A percentile compares a stretch with the other conserved stretches of the same genome.
Evolutionary conservation across 2,329 filamentous ascomycete genomes (phyloP).

Genomic region (Colletotrichum abscissum): DNA sequence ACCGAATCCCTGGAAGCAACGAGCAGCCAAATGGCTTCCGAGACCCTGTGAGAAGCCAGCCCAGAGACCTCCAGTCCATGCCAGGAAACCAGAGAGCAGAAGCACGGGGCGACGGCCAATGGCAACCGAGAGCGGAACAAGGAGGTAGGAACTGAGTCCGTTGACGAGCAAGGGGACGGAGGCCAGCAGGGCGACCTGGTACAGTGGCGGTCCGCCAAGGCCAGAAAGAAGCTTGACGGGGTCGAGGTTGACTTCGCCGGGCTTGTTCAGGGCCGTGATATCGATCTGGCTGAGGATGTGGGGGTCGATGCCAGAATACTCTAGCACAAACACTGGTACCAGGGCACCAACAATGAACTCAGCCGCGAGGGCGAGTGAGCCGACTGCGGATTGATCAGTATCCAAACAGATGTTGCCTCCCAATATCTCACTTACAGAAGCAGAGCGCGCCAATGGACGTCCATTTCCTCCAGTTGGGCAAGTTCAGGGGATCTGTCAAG

Average conservation of each 20-base stretch:
- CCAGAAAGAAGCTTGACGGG: slow-evolving; percentile 44
- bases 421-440: slow-evolving; percentile 41
- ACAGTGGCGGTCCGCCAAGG: slow-evolving; percentile 43
- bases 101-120: slow-evolving; percentile 50
- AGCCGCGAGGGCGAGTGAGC: slow-evolving; percentile 34
- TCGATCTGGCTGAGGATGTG: slow-evolving; percentile 42
- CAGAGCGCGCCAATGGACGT: slow-evolving; percentile 42
- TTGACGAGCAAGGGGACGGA: slow-evolving; percentile 49
- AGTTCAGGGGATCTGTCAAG: slow-evolving; percentile 44
- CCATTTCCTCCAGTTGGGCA: slow-evolving; percentile 46
- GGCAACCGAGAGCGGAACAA: slow-evolving; percentile 51
- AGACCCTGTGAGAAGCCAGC: slow-evolving; percentile 46
- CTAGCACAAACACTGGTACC: slow-evolving; percentile 47
- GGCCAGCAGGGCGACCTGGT: slow-evolving; percentile 44
- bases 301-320: slow-evolving; percentile 47
- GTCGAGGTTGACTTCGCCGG: slow-evolving; percentile 39
- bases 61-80: slow-evolving; percentile 50
- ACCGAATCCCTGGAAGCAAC: slow-evolving; percentile 48
- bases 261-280: slow-evolving; percentile 34
- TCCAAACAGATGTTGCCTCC: neutral
- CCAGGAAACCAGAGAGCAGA: slow-evolving; percentile 45
- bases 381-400: slow-evolving; percentile 20
- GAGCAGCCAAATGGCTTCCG: slow-evolving; percentile 45
- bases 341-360: slow-evolving; percentile 43
- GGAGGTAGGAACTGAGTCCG: slow-evolving; percentile 48